phyloP scores from a whole-genome alignment of 169 alveolate genomes.

The Miamiensis avidus region DNA sequence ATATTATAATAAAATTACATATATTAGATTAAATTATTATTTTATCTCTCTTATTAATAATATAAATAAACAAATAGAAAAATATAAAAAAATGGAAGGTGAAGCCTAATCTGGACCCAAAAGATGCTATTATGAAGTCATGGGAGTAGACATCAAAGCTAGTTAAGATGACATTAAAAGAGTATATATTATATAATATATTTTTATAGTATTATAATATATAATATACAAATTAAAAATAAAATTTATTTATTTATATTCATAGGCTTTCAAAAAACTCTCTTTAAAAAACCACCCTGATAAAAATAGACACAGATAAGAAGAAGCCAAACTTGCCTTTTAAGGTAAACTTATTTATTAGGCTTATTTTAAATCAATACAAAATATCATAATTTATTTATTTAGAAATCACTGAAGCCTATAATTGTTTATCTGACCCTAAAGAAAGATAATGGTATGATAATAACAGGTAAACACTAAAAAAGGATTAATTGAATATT shows the following conservation, averaged over 20 bases:
- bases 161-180: slow-evolving; percentile 55
- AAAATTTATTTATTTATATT: background rate
- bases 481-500: slow-evolving; percentile 7
- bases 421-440: slow-evolving; percentile 54
- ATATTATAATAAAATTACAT: too few species aligned
- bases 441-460: slow-evolving; percentile 65
- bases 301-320: slow-evolving; percentile 57
- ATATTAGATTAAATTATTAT: too few species aligned
- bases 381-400: too few species aligned
- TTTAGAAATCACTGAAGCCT: slow-evolving; percentile 65
- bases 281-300: slow-evolving; percentile 74
- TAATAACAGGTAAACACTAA: slow-evolving; percentile 46
- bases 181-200: slow-evolving; percentile 8
- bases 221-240: background rate
- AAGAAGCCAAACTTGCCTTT: slow-evolving; percentile 32
- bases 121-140: slow-evolving; percentile 53
- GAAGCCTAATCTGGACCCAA: slow-evolving; percentile 25
- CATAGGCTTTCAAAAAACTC: slow-evolving; percentile 55
- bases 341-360: slow-evolving; percentile 4
- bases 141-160: slow-evolving; percentile 58
- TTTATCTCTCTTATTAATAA: too few species aligned
- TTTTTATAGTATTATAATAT: too few species aligned
- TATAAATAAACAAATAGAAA: too few species aligned
- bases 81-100: too few species aligned
- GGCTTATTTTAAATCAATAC: too few species aligned